Percentiles rank a stretch among this genome's conserved stretches.
Evolutionary conservation across 805 yeast genomes (phyloP).

Genomic region (Cyberlindnera suaveolens): DNA sequence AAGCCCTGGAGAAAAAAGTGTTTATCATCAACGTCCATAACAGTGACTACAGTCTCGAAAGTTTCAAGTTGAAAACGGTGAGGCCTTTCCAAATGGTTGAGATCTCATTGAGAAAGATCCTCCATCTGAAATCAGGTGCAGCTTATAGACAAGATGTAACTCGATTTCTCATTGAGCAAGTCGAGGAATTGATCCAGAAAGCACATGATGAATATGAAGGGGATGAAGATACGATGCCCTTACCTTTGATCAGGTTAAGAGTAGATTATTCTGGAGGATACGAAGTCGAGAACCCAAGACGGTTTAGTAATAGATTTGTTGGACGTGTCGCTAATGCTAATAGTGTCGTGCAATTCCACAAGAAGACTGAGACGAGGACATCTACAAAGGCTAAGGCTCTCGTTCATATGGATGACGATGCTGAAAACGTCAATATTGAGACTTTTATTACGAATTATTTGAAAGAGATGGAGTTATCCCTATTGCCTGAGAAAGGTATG

Average conservation of each 20-base stretch:
- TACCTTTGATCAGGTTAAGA: constrained; percentile 75
- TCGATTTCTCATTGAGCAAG: constrained; percentile 52
- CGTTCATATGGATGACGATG: constrained; percentile 12
- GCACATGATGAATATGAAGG: constrained; percentile 48
- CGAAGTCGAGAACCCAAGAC: constrained; percentile 84
- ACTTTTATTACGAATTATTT: constrained; percentile 58
- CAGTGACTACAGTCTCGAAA: constrained; percentile 47
- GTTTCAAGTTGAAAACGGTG: constrained; percentile 60
- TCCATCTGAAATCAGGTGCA: constrained; percentile 53
- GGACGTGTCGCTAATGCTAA: constrained; percentile 89
- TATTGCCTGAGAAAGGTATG: constrained; percentile 73
- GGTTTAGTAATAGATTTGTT: constrained; percentile 86
- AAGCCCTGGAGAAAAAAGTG: constrained; percentile 66
- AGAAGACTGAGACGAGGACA: constrained; percentile 31
- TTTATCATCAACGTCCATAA: constrained; percentile 65
- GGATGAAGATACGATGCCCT: constrained; percentile 41
- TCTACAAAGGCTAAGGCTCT: constrained; percentile 4
- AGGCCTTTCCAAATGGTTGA: constrained; percentile 79
- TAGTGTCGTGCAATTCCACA: constrained; percentile 70
- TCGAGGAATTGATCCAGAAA: constrained; percentile 56
- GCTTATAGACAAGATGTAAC: constrained; percentile 57
- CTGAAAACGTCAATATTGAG: constrained; percentile 48
- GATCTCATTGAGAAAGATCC: constrained; percentile 44
- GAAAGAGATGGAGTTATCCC: constrained; percentile 53
- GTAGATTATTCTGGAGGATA: constrained; percentile 90